phyloP scores from a whole-genome alignment of 2,329 filamentous ascomycete genomes.

The Monosporascus sp. region DNA sequence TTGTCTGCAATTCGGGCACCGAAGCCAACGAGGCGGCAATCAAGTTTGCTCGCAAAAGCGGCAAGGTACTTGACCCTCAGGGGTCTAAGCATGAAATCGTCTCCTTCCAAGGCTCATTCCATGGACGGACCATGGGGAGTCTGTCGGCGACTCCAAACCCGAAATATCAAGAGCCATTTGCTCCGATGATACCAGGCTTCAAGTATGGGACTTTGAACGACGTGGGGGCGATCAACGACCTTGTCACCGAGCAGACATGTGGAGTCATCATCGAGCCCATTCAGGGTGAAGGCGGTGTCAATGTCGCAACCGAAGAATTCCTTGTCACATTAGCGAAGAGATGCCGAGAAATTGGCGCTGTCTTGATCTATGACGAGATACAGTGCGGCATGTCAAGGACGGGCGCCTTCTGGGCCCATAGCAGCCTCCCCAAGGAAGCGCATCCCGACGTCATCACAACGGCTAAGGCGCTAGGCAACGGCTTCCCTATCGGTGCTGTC shows the following conservation, averaged over 20 bases:
- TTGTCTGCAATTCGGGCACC: slow-evolving; percentile 92
- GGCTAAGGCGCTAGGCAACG: slow-evolving; percentile 94
- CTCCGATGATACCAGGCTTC: slow-evolving; percentile 94
- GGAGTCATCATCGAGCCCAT: slow-evolving; percentile 96
- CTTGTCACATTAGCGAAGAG: slow-evolving; percentile 75
- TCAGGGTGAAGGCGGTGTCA: slow-evolving; percentile 92
- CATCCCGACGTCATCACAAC: slow-evolving; percentile 93
- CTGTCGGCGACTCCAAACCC: slow-evolving; percentile 95
- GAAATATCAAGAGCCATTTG: slow-evolving; percentile 93
- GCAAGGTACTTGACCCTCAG: slow-evolving; percentile 66
- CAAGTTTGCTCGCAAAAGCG: slow-evolving; percentile 92
- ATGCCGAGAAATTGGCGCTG: slow-evolving; percentile 80
- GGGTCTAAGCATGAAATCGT: slow-evolving; percentile 78
- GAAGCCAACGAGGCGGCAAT: slow-evolving; percentile 98
- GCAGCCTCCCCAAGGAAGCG: slow-evolving; percentile 62
- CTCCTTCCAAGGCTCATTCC: slow-evolving; percentile 88
- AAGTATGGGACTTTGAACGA: slow-evolving; percentile 84
- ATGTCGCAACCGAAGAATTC: slow-evolving; percentile 78
- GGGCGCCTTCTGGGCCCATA: slow-evolving; percentile 86
- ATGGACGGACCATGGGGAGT: slow-evolving; percentile 92
- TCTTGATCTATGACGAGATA: slow-evolving; percentile 94
- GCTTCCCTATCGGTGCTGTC: slow-evolving; percentile 88
- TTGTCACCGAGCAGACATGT: slow-evolving; percentile 82
- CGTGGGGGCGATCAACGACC: slow-evolving; percentile 59
- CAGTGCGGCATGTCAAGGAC: slow-evolving; percentile 90